Conservation (phyloP, 345 rosid species). For the Xanthoceras sorbifolium region DNA sequence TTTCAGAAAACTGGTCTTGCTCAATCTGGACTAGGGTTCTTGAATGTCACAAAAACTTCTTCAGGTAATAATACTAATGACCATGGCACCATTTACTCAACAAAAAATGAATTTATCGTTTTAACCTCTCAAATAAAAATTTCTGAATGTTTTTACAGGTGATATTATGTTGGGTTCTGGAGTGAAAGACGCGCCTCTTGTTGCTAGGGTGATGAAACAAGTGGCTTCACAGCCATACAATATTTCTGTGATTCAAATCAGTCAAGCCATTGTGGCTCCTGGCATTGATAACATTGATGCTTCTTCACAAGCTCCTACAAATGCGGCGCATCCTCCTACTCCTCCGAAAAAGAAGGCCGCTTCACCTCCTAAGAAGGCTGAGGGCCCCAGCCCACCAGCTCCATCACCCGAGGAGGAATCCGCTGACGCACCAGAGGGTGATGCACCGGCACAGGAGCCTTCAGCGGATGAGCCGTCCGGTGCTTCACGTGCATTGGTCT, state of each 20-base stretch:
- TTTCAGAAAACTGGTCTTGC: constrained; percentile 16
- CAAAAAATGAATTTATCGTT: no score
- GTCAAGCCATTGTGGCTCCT: constrained; percentile 18
- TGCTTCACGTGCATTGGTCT: neutral
- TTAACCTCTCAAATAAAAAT: no score
- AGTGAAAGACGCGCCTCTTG: neutral
- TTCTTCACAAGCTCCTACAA: neutral
- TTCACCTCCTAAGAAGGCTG: no score
- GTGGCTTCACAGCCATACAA: constrained; percentile 16
- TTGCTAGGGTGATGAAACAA: neutral
- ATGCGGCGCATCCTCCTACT: neutral
- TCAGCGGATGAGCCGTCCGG: neutral
- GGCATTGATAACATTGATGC: neutral
- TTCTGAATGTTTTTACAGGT: neutral
- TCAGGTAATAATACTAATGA: constrained; percentile 4
- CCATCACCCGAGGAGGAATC: neutral
- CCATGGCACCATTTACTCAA: no score
- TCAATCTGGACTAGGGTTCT: constrained; percentile 12
- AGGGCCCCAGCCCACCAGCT: neutral
- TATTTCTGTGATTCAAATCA: constrained; percentile 19
- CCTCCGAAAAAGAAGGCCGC: neutral
- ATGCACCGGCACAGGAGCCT: neutral
- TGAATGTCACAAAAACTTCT: neutral
- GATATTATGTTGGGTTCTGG: constrained; percentile 19
- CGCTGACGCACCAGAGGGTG: neutral